Evolutionary conservation across 192 early-diverging fungal genomes (phyloP).

Genomic region (Coemansia sp.): DNA sequence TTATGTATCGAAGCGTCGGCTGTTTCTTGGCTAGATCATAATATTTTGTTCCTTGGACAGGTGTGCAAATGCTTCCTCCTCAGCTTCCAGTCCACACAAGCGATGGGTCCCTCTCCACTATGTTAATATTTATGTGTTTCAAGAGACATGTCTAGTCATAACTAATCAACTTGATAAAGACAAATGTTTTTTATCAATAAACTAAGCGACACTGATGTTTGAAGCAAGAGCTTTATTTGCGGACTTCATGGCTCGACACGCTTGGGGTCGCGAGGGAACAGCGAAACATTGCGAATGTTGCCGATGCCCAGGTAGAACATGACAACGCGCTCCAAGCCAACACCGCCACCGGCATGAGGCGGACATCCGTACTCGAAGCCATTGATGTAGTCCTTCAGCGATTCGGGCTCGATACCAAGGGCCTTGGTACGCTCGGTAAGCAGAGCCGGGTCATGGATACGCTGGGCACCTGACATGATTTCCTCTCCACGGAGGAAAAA

Average conservation of each 20-base stretch:
- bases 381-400: slow-evolving; percentile 92
- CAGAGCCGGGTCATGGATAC: slow-evolving; percentile 88
- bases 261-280: slow-evolving; percentile 99
- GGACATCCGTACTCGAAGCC: slow-evolving; percentile 96
- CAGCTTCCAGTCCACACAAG: too few relatives aligned
- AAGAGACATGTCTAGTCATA: too few relatives aligned
- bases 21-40: too few relatives aligned
- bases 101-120: too few relatives aligned
- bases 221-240: not conserved
- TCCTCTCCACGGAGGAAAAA: slow-evolving; percentile 99
- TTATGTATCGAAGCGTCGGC: too few relatives aligned
- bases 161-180: too few relatives aligned
- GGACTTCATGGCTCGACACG: slow-evolving; percentile 74
- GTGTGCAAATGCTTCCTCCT: too few relatives aligned
- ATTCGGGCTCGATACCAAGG: slow-evolving; percentile 71
- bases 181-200: too few relatives aligned
- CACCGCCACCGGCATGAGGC: slow-evolving; percentile 97
- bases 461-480: slow-evolving; percentile 98
- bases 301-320: slow-evolving; percentile 95
- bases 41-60: too few relatives aligned
- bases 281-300: slow-evolving; percentile 87
- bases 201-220: not conserved
- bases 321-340: slow-evolving; percentile 94
- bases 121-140: too few relatives aligned
- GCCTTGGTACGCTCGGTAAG: slow-evolving; percentile 75